These are phyloP conservation scores for Amyloporia xantha DNA, from an alignment of 768 basidiomycete species.

Conservation along the genomic window DNA sequence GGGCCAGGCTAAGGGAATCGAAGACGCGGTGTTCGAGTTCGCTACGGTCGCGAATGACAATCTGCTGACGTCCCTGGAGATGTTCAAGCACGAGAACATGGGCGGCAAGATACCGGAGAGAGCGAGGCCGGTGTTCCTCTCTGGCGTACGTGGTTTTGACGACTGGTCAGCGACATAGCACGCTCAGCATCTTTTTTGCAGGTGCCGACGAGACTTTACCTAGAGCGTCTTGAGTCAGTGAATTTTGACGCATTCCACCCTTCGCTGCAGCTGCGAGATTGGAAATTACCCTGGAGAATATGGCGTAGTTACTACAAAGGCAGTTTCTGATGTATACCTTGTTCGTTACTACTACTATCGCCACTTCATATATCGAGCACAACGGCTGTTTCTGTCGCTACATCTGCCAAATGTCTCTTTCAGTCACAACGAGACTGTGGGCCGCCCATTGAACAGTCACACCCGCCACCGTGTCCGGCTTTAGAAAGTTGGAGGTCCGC, in stretches of 20 bases:
- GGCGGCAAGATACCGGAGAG: slow-evolving; percentile 45
- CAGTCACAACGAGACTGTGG: too few species aligned
- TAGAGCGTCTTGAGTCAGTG: slow-evolving; percentile 57
- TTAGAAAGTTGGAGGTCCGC: slow-evolving; percentile 6
- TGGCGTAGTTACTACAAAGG: slow-evolving; percentile 47
- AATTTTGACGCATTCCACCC: slow-evolving; percentile 71
- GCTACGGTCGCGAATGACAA: slow-evolving; percentile 79
- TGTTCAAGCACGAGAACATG: slow-evolving; percentile 53
- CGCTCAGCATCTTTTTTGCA: slow-evolving; percentile 22
- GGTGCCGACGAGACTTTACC: slow-evolving; percentile 63
- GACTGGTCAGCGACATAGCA: background rate
- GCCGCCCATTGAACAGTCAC: too few species aligned
- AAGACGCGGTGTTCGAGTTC: slow-evolving; percentile 78
- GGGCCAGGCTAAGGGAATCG: slow-evolving; percentile 47
- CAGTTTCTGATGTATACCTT: slow-evolving; percentile 20
- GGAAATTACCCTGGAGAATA: slow-evolving; percentile 73
- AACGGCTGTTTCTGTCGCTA: background rate
- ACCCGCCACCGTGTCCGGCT: background rate
- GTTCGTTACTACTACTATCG: background rate
- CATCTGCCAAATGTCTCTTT: too few species aligned
- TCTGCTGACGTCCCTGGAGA: slow-evolving; percentile 63
- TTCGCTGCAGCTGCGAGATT: slow-evolving; percentile 57
- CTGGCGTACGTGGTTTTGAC: slow-evolving; percentile 48
- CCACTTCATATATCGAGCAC: background rate
- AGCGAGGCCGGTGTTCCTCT: slow-evolving; percentile 67